These are phyloP conservation scores for Jaltomata sinuosa DNA, from an alignment of 257 asterid species.

Conservation along the genomic window DNA sequence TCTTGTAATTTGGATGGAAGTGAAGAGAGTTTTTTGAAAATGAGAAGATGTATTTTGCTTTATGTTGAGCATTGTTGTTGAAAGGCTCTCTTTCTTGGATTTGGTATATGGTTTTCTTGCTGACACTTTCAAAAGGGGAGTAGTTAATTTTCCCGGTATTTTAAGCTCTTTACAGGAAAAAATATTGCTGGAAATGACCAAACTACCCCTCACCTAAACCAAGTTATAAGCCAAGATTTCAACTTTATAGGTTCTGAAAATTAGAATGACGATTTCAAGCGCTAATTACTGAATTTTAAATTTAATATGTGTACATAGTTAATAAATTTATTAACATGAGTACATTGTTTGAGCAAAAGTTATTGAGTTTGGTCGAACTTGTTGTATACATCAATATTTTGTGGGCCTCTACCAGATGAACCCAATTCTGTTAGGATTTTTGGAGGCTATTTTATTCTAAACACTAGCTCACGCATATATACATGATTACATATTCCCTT, in stretches of 20 bases:
- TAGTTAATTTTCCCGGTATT: conserved; percentile 36
- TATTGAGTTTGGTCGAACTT: not conserved
- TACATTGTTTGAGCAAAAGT: not conserved
- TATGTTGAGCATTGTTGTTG: conserved; percentile 30
- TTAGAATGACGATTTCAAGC: not conserved
- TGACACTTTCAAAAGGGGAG: conserved; percentile 57
- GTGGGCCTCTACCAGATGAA: no score
- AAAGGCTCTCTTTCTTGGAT: conserved; percentile 4
- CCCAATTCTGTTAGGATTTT: no score
- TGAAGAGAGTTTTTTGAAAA: conserved; percentile 7
- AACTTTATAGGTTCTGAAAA: not conserved
- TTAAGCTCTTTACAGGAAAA: conserved; percentile 1
- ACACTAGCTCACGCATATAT: no score
- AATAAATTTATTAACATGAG: not conserved
- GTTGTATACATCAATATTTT: no score
- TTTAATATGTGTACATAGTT: not conserved
- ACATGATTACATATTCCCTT: no score
- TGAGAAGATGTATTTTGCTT: conserved; percentile 1
- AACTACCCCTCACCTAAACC: not conserved
- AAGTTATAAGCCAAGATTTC: not conserved
- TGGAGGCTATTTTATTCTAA: no score
- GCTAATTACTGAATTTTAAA: not conserved
- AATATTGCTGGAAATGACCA: conserved; percentile 4
- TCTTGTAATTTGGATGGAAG: conserved; percentile 18
- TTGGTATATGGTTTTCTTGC: conserved; percentile 27